Evolutionary conservation across 129 eudicot species (phyloP).

Genomic region (Glebionis coronaria): DNA sequence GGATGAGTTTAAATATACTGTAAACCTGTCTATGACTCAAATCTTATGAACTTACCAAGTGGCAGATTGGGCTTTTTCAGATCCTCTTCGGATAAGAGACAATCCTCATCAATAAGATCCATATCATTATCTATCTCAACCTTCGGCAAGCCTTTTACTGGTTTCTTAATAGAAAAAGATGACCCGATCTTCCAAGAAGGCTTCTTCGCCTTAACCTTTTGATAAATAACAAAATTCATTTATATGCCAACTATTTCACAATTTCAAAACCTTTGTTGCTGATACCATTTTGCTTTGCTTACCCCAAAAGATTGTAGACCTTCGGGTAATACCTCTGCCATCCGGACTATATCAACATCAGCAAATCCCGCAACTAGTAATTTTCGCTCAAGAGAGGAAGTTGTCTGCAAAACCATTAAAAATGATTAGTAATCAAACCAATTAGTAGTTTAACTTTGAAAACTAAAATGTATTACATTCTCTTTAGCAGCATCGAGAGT

Average conservation of each 20-base stretch:
- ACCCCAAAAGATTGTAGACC: conserved; percentile 47
- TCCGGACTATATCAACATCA: conserved; percentile 38
- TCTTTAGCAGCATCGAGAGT: conserved; percentile 21
- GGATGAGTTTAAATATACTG: no score
- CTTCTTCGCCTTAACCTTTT: conserved; percentile 60
- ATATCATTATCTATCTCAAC: conserved; percentile 52
- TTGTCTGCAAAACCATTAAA: conserved; percentile 37
- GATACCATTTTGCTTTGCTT: not conserved
- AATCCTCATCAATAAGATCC: conserved; percentile 23
- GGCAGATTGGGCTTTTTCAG: no score
- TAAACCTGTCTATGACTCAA: no score
- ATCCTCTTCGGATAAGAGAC: no score
- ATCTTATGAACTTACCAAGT: no score
- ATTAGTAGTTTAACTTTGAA: not conserved
- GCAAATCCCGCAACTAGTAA: conserved; percentile 61
- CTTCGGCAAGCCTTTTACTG: conserved; percentile 47
- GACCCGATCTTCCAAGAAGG: conserved; percentile 81
- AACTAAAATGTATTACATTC: conserved; percentile 25
- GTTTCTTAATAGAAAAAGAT: conserved; percentile 62
- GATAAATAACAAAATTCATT: conserved; percentile 3
- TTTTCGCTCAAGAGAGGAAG: conserved; percentile 51
- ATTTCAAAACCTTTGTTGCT: not conserved
- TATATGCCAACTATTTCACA: not conserved
- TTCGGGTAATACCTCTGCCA: conserved; percentile 29
- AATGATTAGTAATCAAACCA: not conserved